Base-by-base conservation (phyloP, 2,329 filamentous ascomycete species). In the Exserohilum rostratum region DNA sequence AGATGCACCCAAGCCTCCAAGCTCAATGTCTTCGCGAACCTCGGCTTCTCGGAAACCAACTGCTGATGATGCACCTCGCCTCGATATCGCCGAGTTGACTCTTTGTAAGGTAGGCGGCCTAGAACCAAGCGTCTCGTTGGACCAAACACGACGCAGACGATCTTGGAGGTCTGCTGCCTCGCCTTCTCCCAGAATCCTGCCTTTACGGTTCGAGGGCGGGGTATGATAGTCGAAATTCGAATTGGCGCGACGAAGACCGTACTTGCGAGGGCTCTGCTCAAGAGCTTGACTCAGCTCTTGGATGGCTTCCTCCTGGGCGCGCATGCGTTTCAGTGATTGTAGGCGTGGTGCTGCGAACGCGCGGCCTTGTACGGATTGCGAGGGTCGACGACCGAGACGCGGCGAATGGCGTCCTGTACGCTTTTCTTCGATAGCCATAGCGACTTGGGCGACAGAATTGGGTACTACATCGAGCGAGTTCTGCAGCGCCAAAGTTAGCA, bases 381-480 rank as follows among this genome's bases (percentile, higher is more conserved):
- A 79, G 15, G 75, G 69, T 7, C 73, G 70, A 12, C 74, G 67
- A 18, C 65, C 64, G 9, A 74, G 61, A 44, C 59, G 70, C 40
- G 55, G 62, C 5, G 70, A 70, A 6, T 61, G 64, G 17, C 67
- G 60, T 20, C 66, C 62, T 31, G 66, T 67, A 46, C 77, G 71
- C 63, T 82, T 83, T 55, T 83, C 80, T 66, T 83, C 80, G 20
- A 83, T 82, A 3, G 82, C 81, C 22, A 80, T 79, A 27, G 82
- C 81, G 2, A 84, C 82, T 68, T 83, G 82, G 5, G 81, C 82
- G 6, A 82, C 79, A 1, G 79, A 80, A 50, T 84, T 84, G 15
- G 82, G 82, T 7, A 83, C 76, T 6, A 84, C 80, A 51, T 85
- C 82, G 38, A 85, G 74, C 0, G 82, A 83, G 57, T 83, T 84